Evolutionary conservation across 768 basidiomycete genomes (phyloP), one percentile per base, ranked within the genome.

Genomic region (Russula foetens): DNA sequence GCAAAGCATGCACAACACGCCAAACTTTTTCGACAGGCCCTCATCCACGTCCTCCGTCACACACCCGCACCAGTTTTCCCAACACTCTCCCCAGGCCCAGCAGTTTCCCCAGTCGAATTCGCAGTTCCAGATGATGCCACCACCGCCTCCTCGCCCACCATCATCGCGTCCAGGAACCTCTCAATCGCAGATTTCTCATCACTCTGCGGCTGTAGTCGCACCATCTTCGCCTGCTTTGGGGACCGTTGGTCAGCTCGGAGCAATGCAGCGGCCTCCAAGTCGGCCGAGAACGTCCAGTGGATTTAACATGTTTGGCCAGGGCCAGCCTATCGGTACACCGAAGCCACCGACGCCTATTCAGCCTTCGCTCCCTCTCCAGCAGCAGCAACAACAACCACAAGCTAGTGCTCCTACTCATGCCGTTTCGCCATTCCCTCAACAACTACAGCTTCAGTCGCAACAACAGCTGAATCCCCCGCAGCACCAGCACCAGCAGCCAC

Each of bases 181-280:
- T 26, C 63, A 65, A 7, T 63, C 64, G n/a, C 64, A 64, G 38
- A 58, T 62, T 8, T 54, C 61, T 24, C 63, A 63, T 35, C 63
- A 63, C 23, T 53, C 61, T 15, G 55, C 31, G 23, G 33, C 63
- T 28, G 62, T 31, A 14, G 52, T 46, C 23, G 21, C 62, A 11
- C 64, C 62, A 7, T 58, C 56, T 19, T 63, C 64, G 15, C 62
- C 62, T 2, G 62, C 64, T 23, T 33, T 63, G 9, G 57, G 57
- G 0, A 43, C 33, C 26, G 62, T 51, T 50, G 46, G 43, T 33
- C 62, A 44, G 11, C 66, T 66, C 23, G 56, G 63, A 9, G 62
- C 61, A 8, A 65, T 67, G 50, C 67, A 71, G 28, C 72, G 71
- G 4, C 67, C 69, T 23, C 71, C 72, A 17, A 67, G 71, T 56